phyloP scores from a whole-genome alignment of 140 eudicot genomes.

The Cichorium intybus region DNA sequence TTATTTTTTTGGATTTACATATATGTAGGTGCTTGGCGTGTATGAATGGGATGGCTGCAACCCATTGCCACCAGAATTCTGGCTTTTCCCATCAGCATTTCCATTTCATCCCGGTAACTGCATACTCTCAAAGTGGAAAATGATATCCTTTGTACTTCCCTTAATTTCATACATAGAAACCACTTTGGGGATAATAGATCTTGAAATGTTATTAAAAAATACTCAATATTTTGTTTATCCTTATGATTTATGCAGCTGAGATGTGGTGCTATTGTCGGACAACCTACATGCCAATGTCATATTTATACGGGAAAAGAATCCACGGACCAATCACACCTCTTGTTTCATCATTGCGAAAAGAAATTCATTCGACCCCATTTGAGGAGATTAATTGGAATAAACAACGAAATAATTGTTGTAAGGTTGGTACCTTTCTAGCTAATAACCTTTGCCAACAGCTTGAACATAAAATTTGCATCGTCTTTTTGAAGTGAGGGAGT shows the following conservation, averaged over 20 bases:
- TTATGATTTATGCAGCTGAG: constrained; percentile 20
- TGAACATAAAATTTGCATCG: too few species aligned
- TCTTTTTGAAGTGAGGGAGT: background rate
- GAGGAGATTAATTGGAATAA: constrained; percentile 30
- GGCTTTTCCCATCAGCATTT: constrained; percentile 36
- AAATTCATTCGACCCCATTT: constrained; percentile 19
- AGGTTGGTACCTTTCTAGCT: too few species aligned
- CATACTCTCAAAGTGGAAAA: too few species aligned
- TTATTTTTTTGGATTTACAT: background rate
- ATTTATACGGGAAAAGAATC: constrained; percentile 37
- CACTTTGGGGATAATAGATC: background rate
- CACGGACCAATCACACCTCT: constrained; percentile 45
- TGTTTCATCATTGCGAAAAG: constrained; percentile 29
- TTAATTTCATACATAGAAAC: too few species aligned
- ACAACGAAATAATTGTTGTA: constrained; percentile 29
- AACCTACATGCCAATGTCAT: constrained; percentile 56
- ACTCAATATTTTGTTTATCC: too few species aligned
- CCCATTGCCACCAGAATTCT: constrained; percentile 51
- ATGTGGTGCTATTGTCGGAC: constrained; percentile 46
- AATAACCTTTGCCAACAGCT: too few species aligned
- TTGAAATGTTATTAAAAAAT: too few species aligned
- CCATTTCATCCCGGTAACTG: constrained; percentile 50
- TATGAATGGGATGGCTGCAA: constrained; percentile 56
- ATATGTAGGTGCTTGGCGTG: constrained; percentile 46
- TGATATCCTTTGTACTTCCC: background rate